Evolutionary conservation across 169 alveolate genomes (phyloP).

Genomic region (Eimeria tenella): DNA sequence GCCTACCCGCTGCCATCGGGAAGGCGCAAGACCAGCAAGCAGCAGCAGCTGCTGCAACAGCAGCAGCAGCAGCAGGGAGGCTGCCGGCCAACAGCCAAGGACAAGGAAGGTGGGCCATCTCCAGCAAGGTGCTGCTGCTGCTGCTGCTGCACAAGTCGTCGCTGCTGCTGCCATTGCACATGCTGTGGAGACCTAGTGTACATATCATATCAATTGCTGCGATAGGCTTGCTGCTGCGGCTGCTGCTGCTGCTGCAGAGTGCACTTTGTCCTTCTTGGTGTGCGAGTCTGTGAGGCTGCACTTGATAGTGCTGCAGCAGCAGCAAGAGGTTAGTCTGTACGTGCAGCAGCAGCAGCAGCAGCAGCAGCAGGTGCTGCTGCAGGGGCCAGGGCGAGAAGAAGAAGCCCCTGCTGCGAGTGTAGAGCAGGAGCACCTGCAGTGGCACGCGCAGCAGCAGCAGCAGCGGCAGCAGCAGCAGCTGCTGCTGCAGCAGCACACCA

Average conservation of each 20-base stretch:
- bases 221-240: background rate
- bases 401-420: background rate
- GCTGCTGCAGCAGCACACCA: slow-evolving; percentile 38
- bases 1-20: background rate
- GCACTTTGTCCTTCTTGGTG: slow-evolving; percentile 17
- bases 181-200: background rate
- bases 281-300: slow-evolving; percentile 43
- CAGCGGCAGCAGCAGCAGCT: slow-evolving; percentile 27
- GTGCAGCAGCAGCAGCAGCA: slow-evolving; percentile 6
- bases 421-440: background rate
- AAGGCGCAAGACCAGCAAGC: background rate
- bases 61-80: slow-evolving; percentile 28
- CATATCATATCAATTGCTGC: background rate
- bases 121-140: background rate
- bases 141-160: background rate
- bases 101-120: background rate
- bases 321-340: background rate
- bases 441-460: slow-evolving; percentile 29
- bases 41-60: too few species aligned
- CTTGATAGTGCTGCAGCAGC: slow-evolving; percentile 17
- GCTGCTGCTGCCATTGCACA: background rate
- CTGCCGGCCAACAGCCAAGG: background rate
- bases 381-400: too few species aligned
- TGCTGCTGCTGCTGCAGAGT: slow-evolving; percentile 19
- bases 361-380: background rate